Evolutionary conservation across 1,284 basidiomycete genomes (phyloP), one percentile per base, ranked within the genome.

Genomic region (Agroathelia rolfsii): DNA sequence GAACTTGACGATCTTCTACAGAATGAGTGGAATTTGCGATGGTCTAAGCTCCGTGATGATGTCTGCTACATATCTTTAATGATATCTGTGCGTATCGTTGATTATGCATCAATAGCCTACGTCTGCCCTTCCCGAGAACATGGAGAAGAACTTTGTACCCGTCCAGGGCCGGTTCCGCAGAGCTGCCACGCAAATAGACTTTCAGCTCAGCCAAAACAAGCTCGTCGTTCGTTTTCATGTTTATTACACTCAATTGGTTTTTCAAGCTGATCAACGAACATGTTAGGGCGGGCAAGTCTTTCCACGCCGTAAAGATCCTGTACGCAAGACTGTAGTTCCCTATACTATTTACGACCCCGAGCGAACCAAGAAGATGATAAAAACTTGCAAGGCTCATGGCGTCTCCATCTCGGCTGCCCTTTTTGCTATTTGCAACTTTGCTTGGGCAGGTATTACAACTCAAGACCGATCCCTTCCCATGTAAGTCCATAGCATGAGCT

Each of bases 321-420:
- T 57, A n/a, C 66, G 77, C 14, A 66, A 61, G 37, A 84, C 81
- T 1, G 51, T 81, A 36, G 74, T 82, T 3, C 75, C 72, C 1
- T 82, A 76, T 3, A 53, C 76, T 4, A 62, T 75, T 1, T 71
- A 75, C 45, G 62, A 71, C 26, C 44, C 56, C 22, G 61, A 62
- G 6, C 60, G 59, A 16, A 82, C 79, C 2, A 74, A 68, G 43
- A 48, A 51, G 8, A 73, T 80, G 30, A 57, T 85, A 28, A 69
- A 66, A 43, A 64, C 61, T 30, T 82, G 80, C 61, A 87, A 86
- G 51, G 49, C 58, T 2, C 61, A 76, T 24, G 75, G 75, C 1
- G 78, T 85, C 10, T 82, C 79, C 5, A 76, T 89, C 39, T 78
- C 80, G 0, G 73, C 74, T 34, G 77, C 76, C 11, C 56, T 85